Base-by-base conservation (phyloP, 179 eudicot species). In the Silene vulgaris region DNA sequence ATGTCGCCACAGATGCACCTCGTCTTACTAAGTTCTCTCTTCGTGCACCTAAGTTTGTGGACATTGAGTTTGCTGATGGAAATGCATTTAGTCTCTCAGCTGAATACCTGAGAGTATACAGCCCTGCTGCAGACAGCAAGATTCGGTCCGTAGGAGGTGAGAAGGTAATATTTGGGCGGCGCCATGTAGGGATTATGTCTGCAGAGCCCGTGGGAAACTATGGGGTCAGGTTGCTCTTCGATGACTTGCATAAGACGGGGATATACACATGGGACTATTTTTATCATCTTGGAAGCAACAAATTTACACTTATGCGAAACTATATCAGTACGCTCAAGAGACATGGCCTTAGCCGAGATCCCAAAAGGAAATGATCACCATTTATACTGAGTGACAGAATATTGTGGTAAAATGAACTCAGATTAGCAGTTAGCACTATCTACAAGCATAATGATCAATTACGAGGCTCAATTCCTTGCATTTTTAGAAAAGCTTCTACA, bases 191-290 rank as follows among this genome's bases (percentile, higher is more conserved):
- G 71, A 95, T 95, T 81, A 95, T 92, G 95, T 92, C 96, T 52
- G 97, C 97, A 48, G 99, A 95, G 82, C 93, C 97, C 75, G 85
- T 95, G 71, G 99, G 98, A 57, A 95, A 95, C 88, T 95, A 95
- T 78, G 99, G 99, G 71, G 90, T 90, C 75, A 95, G 97, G 86
- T 84, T 92, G 84, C 86, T 92, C 45, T 95, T 88, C 43, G 97
- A 95, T 77, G 99, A 95, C 86, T 78, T 95, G 88, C 99, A 95
- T 72, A 92, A 92, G 84, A 95, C 99, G 19, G 99, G 99, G 80
- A 92, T 92, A 77, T 95, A 85, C 75, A 92, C 97, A 32, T 95
- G 97, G 97, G 95, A 86, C 71, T 95, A 86, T 76, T 81, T 92
- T 14, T 80, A 89, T 83, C 85, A 92, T 86, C 90, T 95, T 20